Evolutionary conservation across 495 filamentous ascomycete species (phyloP).

Genomic region (Hypomontagnella submonticulosa): DNA sequence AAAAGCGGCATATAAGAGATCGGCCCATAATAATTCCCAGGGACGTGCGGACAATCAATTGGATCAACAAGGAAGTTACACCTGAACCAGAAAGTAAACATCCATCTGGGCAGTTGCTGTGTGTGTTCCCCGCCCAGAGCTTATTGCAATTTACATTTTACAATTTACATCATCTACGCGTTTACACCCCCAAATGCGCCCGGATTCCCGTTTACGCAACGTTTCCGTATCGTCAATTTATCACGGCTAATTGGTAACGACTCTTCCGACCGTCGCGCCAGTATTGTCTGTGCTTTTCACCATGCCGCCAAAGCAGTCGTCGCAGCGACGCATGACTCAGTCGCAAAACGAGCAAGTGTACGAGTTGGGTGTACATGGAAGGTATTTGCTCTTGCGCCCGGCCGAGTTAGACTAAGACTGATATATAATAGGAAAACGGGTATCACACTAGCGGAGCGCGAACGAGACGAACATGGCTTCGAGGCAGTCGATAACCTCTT

Average conservation of each 20-base stretch:
- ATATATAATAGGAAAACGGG: conserved; percentile 74
- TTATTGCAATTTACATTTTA: conserved; percentile 2
- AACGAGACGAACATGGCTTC: conserved; percentile 91
- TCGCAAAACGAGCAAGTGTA: conserved; percentile 59
- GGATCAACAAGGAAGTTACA: conserved; percentile 22
- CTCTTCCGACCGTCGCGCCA: conserved; percentile 2
- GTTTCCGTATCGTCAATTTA: conserved; percentile 3
- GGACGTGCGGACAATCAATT: conserved; percentile 27
- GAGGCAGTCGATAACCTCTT: conserved; percentile 87
- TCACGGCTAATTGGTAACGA: conserved; percentile 11
- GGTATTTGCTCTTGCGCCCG: conserved; percentile 49
- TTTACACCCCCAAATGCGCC: conserved; percentile 13
- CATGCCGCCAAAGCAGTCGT: conserved; percentile 46
- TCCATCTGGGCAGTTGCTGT: conserved; percentile 15
- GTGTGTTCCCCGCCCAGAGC: conserved; percentile 25
- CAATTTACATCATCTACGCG: conserved; percentile 18
- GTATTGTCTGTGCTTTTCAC: conserved; percentile 1
- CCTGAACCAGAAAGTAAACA: conserved; percentile 36
- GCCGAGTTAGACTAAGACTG: conserved; percentile 3
- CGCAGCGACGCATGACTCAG: conserved; percentile 51
- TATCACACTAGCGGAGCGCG: conserved; percentile 80
- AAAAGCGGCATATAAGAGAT: neutral
- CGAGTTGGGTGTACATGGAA: conserved; percentile 61
- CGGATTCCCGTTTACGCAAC: neutral
- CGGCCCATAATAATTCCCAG: conserved; percentile 22